A percentile compares a stretch with the other conserved stretches of the same genome.
Evolutionary conservation across 2,329 filamentous ascomycete species (phyloP).

Genomic region (Emergomyces pasteurianus): DNA sequence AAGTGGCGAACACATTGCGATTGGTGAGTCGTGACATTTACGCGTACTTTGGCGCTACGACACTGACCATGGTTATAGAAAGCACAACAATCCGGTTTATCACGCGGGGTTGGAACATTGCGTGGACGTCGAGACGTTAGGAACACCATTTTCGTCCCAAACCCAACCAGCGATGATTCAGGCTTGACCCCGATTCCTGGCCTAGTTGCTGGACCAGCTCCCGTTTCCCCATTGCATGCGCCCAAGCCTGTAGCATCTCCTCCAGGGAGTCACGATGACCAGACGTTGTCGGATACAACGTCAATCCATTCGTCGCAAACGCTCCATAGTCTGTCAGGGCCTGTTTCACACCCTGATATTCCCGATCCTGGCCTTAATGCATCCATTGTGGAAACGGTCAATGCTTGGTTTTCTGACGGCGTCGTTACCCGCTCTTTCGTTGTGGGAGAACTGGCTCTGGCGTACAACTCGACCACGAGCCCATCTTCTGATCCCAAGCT

Average conservation of each 20-base stretch:
- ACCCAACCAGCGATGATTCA: constrained; percentile 26
- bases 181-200: constrained; percentile 20
- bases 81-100: constrained; percentile 42
- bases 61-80: constrained; percentile 21
- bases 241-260: constrained; percentile 35
- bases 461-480: constrained; percentile 48
- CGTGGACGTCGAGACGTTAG: constrained; percentile 82
- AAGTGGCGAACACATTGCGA: constrained; percentile 38
- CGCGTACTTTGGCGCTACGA: background rate
- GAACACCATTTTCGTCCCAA: constrained; percentile 75
- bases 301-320: constrained; percentile 85
- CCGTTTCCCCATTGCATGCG: constrained; percentile 25
- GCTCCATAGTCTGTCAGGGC: constrained; percentile 52
- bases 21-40: constrained; percentile 21
- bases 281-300: constrained; percentile 69
- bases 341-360: constrained; percentile 72
- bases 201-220: constrained; percentile 15
- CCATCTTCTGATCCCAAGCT: constrained; percentile 41
- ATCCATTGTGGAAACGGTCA: constrained; percentile 87
- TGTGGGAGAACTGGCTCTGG: constrained; percentile 78
- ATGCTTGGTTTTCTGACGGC: constrained; percentile 66
- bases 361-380: constrained; percentile 68
- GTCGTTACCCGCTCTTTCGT: constrained; percentile 59
- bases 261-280: constrained; percentile 48
- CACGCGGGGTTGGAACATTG: constrained; percentile 61